Percentiles rank a stretch among this genome's conserved stretches.
Evolutionary conservation across 495 filamentous ascomycete species (phyloP).

Genomic region (Penicillium samsonianum): DNA sequence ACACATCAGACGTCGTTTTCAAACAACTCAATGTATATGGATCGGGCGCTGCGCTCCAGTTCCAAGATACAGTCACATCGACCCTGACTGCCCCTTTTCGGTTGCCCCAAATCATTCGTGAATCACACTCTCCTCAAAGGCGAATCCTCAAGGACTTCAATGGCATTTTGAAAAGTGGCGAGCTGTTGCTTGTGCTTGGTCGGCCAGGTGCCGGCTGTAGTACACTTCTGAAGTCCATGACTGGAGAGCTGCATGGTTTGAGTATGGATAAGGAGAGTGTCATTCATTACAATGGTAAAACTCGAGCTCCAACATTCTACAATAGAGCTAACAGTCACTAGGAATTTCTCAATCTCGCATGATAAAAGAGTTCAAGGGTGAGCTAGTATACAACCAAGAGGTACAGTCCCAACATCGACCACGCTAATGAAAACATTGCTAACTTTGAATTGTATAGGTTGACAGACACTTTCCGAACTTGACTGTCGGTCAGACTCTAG

Average conservation of each 20-base stretch:
- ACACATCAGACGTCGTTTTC: constrained; percentile 45
- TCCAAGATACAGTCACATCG: constrained; percentile 51
- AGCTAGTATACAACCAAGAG: constrained; percentile 61
- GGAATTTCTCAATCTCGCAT: constrained; percentile 28
- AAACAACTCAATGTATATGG: constrained; percentile 53
- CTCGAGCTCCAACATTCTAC: background rate
- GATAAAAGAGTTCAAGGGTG: constrained; percentile 54
- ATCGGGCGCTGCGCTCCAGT: constrained; percentile 50
- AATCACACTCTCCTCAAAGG: constrained; percentile 25
- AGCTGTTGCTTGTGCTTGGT: constrained; percentile 41
- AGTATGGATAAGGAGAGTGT: constrained; percentile 36
- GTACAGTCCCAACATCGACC: constrained; percentile 13
- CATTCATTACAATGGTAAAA: constrained; percentile 49
- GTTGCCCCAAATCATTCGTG: constrained; percentile 21
- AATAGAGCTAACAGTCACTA: constrained; percentile 4
- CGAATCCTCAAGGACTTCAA: constrained; percentile 41
- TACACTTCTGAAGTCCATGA: constrained; percentile 42
- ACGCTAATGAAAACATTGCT: background rate
- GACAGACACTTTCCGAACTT: constrained; percentile 65
- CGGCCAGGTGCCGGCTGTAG: constrained; percentile 44
- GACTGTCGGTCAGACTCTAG: constrained; percentile 63
- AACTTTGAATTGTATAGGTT: constrained; percentile 21
- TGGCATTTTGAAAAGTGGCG: constrained; percentile 38
- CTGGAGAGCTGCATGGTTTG: constrained; percentile 39
- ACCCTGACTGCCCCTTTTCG: constrained; percentile 47